Evolutionary conservation across 2,329 filamentous ascomycete genomes (phyloP), one percentile per base, ranked within the genome.

Genomic region (Pestalotiopsis sp.): DNA sequence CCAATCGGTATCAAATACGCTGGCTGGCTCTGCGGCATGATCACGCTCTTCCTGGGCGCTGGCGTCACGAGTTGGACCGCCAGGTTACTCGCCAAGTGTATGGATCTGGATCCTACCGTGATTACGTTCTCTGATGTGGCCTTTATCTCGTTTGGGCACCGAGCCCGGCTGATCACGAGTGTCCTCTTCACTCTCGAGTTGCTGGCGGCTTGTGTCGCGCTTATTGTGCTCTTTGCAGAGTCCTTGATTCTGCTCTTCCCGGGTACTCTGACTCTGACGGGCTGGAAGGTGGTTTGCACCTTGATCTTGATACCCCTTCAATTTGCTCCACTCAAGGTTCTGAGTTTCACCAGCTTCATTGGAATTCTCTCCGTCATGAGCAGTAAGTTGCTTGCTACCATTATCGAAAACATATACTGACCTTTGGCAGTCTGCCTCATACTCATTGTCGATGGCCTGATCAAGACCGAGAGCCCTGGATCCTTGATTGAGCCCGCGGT

Each of bases 41-140:
- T 86, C 57, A 92, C 96, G 72, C 85, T 98, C 67, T 81, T 90
- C 13, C 88, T 93, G 64, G 92, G 92, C 25, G 95, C 94, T 6
- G 77, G 88, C 4, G 88, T 92, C 23, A 98, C 96, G 0, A 88
- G 88, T 12, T 97, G 98, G 79, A 98, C 96, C 0, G 95, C 94
- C 13, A 92, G 90, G 73, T 82, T 98, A 13, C 85, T 98, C 45
- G 92, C 94, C 36, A 95, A 92, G 79, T 98, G 95, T 79, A 91
- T 98, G 83, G 92, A 97, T 73, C 88, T 94, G 25, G 93, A 98
- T 80, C 88, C 87, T 69, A 93, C 89, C 64, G 88, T 98, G 71
- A 94, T 98, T 75, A 98, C 95, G 2, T 98, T 98, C 79, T 96
- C 95, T 41, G 95, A 98, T 77, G 84, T 98, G 62, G 96, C 95